Evolutionary conservation across 2,329 filamentous ascomycete species (phyloP).

Genomic region (Lachnum nothofagi): DNA sequence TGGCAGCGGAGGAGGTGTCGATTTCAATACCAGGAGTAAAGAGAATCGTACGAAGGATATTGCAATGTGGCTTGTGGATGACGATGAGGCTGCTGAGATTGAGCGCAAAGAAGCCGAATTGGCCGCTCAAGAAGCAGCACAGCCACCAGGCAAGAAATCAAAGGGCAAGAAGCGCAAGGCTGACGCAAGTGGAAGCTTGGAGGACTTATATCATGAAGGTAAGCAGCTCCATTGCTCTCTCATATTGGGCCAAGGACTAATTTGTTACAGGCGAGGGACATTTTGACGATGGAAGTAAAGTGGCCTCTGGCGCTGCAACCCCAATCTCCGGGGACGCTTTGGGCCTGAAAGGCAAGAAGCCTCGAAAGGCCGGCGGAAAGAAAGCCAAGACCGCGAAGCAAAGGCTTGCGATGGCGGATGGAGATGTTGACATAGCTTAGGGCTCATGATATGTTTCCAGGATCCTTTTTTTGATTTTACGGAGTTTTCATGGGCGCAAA

Average conservation of each 20-base stretch:
- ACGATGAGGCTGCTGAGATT: conserved; percentile 90
- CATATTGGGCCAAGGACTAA: conserved; percentile 32
- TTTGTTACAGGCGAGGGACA: conserved; percentile 74
- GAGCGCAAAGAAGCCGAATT: conserved; percentile 88
- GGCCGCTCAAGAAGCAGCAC: conserved; percentile 49
- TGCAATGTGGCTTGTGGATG: conserved; percentile 96
- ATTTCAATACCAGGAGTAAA: conserved; percentile 87
- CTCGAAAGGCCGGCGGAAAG: conserved; percentile 48
- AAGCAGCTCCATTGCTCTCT: conserved; percentile 38
- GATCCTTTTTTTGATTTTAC: not conserved
- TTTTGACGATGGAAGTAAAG: conserved; percentile 81
- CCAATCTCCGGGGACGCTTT: conserved; percentile 52
- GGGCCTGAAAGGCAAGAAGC: conserved; percentile 52
- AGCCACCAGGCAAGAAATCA: conserved; percentile 64
- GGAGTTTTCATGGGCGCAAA: not conserved
- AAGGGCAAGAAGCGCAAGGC: conserved; percentile 56
- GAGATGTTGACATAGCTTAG: conserved; percentile 36
- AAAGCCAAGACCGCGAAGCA: conserved; percentile 66
- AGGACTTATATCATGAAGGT: conserved; percentile 99
- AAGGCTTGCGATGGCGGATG: conserved; percentile 62
- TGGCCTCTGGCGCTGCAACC: conserved; percentile 80
- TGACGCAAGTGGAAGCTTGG: conserved; percentile 61
- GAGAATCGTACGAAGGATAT: conserved; percentile 98
- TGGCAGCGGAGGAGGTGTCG: conserved; percentile 74
- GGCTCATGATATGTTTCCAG: not conserved